phyloP scores from a whole-genome alignment of 2,329 filamentous ascomycete species.

The Dendrostoma leiphaemia region DNA sequence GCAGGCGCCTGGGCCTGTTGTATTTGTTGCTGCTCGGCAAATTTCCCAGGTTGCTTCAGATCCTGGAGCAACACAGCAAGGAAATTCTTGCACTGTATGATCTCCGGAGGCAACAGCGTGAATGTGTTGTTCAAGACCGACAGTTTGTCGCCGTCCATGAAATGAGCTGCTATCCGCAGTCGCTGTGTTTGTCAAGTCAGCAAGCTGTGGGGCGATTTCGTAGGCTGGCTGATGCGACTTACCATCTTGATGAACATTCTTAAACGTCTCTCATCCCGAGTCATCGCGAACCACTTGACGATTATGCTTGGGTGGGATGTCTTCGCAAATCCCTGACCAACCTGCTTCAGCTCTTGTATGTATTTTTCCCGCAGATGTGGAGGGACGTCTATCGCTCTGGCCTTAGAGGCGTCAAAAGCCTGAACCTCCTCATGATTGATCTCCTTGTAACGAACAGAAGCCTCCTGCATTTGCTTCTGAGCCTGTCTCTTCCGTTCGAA shows the following conservation, averaged over 20 bases:
- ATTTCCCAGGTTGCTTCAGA: slow-evolving; percentile 31
- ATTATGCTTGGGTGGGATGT: slow-evolving; percentile 34
- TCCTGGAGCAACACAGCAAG: slow-evolving; percentile 54
- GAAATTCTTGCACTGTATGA: slow-evolving; percentile 47
- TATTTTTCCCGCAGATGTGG: background rate
- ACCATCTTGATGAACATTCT: slow-evolving; percentile 53
- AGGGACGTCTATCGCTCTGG: background rate
- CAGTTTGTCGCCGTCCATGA: slow-evolving; percentile 47
- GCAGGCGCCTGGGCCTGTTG: slow-evolving; percentile 4
- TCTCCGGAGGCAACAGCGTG: slow-evolving; percentile 49
- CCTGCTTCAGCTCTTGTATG: background rate
- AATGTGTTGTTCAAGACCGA: slow-evolving; percentile 45
- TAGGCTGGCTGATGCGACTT: slow-evolving; percentile 29
- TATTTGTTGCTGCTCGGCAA: slow-evolving; percentile 23
- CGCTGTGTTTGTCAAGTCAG: slow-evolving; percentile 44
- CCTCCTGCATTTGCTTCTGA: slow-evolving; percentile 19
- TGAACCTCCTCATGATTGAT: slow-evolving; percentile 40
- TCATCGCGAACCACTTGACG: slow-evolving; percentile 46
- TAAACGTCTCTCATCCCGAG: slow-evolving; percentile 48
- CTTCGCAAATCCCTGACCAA: background rate
- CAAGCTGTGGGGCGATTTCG: background rate
- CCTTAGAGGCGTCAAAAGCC: slow-evolving; percentile 35
- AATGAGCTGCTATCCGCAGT: slow-evolving; percentile 52
- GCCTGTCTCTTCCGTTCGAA: slow-evolving; percentile 37
- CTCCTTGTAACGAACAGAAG: slow-evolving; percentile 30